Conservation (phyloP, 2,329 filamentous ascomycete species). For the Pseudogymnoascus sp. region DNA sequence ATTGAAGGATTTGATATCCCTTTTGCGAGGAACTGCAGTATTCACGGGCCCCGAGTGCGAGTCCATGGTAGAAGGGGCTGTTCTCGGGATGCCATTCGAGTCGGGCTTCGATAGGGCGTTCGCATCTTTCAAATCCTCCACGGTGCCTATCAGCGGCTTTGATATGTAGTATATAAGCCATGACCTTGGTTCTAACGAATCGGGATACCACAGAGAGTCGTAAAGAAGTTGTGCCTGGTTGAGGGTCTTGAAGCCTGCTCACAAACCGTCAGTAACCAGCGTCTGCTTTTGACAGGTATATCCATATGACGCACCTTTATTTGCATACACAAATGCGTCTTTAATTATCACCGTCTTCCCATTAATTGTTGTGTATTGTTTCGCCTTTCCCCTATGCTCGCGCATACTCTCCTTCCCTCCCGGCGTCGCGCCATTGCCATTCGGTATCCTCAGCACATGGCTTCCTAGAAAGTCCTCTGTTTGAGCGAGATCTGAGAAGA, state of each 20-base stretch:
- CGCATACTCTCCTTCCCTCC: conserved; percentile 62
- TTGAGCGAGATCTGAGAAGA: conserved; percentile 70
- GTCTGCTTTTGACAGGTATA: background rate
- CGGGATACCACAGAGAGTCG: conserved; percentile 81
- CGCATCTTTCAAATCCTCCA: conserved; percentile 50
- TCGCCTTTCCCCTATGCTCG: conserved; percentile 85
- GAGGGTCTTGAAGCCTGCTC: conserved; percentile 75
- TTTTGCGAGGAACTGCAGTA: conserved; percentile 56
- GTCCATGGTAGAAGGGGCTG: conserved; percentile 12
- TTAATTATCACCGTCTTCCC: conserved; percentile 90
- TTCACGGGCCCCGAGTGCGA: background rate
- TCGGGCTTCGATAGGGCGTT: conserved; percentile 12
- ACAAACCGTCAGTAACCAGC: conserved; percentile 21
- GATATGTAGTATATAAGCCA: conserved; percentile 98
- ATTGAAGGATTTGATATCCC: conserved; percentile 83
- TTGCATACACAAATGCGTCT: conserved; percentile 85
- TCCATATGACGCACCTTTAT: conserved; percentile 61
- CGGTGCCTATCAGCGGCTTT: conserved; percentile 72
- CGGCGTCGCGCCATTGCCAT: conserved; percentile 37
- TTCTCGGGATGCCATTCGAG: conserved; percentile 11
- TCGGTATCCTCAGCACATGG: conserved; percentile 84
- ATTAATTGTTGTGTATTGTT: conserved; percentile 88
- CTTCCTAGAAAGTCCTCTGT: conserved; percentile 94
- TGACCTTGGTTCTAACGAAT: conserved; percentile 79
- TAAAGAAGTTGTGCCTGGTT: conserved; percentile 80